Conservation (phyloP, 1,139 yeast genomes). For the Dujonia santamariae region DNA sequence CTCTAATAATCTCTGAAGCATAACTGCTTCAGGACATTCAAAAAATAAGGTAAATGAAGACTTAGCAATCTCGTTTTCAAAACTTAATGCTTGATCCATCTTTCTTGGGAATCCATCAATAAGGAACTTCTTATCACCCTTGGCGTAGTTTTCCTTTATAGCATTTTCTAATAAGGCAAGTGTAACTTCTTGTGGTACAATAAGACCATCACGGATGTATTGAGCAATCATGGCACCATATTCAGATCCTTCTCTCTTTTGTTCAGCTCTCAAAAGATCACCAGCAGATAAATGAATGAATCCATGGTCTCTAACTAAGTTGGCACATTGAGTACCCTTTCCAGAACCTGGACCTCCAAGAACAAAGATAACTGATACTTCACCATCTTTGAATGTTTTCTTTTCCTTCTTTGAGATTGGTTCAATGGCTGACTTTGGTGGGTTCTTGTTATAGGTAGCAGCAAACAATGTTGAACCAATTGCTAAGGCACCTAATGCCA, state of each 20-base stretch:
- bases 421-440: conserved; percentile 49
- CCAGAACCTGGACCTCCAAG: conserved; percentile 94
- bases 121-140: conserved; percentile 61
- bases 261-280: conserved; percentile 90
- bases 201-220: conserved; percentile 81
- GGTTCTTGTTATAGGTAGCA: conserved; percentile 38
- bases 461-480: conserved; percentile 49
- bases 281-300: conserved; percentile 94
- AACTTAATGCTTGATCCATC: conserved; percentile 95
- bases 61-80: conserved; percentile 76
- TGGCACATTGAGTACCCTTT: conserved; percentile 94
- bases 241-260: conserved; percentile 74
- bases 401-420: conserved; percentile 20
- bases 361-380: conserved; percentile 80
- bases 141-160: conserved; percentile 49
- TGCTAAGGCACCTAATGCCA: conserved; percentile 36
- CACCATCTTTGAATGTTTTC: conserved; percentile 47
- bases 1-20: conserved; percentile 80
- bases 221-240: conserved; percentile 83
- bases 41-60: conserved; percentile 83
- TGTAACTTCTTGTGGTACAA: conserved; percentile 96
- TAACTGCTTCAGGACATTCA: conserved; percentile 88
- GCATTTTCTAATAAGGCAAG: conserved; percentile 80
- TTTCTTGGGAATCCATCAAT: conserved; percentile 97
- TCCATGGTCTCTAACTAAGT: conserved; percentile 72